These are phyloP conservation scores for Globisporangium splendens DNA, from an alignment of 352 stramenopile species.

Conservation along the genomic window DNA sequence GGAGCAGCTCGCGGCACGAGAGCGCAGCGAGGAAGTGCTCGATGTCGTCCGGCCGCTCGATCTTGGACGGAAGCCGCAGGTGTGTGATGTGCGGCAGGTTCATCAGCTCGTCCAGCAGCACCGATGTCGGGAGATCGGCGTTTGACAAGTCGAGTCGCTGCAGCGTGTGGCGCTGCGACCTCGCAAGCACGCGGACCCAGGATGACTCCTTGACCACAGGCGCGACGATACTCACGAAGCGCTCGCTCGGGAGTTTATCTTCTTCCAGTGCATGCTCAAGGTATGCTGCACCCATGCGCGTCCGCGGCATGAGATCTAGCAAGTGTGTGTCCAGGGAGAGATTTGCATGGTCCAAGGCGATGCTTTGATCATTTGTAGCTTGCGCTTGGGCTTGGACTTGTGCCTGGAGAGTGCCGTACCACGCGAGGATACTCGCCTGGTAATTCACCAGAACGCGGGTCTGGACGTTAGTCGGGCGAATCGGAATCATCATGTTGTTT, in stretches of 20 bases:
- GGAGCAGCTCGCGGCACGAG: slow-evolving; percentile 46
- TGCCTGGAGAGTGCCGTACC: slow-evolving; percentile 22
- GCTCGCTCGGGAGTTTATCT: slow-evolving; percentile 35
- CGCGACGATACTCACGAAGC: slow-evolving; percentile 64
- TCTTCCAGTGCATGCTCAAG: slow-evolving; percentile 49
- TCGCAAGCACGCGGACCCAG: slow-evolving; percentile 56
- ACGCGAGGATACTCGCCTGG: slow-evolving; percentile 20
- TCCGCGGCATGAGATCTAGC: slow-evolving; percentile 35
- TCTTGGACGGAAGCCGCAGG: slow-evolving; percentile 52
- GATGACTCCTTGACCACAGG: slow-evolving; percentile 46
- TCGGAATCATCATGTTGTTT: background rate
- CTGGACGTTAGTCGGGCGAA: slow-evolving; percentile 5
- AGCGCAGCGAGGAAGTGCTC: slow-evolving; percentile 72
- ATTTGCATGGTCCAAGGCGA: too few species aligned
- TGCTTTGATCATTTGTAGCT: too few species aligned
- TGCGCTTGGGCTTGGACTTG: too few species aligned
- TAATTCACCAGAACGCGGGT: slow-evolving; percentile 9
- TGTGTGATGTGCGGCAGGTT: slow-evolving; percentile 56
- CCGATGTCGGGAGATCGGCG: slow-evolving; percentile 50
- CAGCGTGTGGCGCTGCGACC: slow-evolving; percentile 50
- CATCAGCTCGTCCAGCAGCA: slow-evolving; percentile 54
- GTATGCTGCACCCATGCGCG: slow-evolving; percentile 38
- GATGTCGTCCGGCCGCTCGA: slow-evolving; percentile 68
- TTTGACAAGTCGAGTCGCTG: slow-evolving; percentile 61
- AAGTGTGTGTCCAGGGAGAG: too few species aligned